phyloP scores from a whole-genome alignment of 2,329 filamentous ascomycete species.

The Claviceps maximensis region DNA sequence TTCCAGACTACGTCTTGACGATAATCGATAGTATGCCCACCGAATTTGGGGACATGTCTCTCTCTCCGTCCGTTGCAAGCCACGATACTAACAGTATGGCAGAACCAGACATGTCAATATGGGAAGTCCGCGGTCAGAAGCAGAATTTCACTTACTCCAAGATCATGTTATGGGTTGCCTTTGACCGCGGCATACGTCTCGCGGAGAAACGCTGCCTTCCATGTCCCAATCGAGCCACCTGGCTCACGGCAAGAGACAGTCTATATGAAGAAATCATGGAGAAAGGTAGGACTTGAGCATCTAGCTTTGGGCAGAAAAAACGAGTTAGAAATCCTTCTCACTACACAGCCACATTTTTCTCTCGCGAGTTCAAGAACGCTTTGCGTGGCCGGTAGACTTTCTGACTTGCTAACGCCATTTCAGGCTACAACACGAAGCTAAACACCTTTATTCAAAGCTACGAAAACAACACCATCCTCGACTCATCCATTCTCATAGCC shows the following conservation, averaged over 20 bases:
- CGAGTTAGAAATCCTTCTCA: background rate
- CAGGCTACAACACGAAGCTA: constrained; percentile 51
- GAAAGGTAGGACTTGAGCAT: constrained; percentile 30
- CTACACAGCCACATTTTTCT: background rate
- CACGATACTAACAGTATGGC: background rate
- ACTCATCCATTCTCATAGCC: constrained; percentile 63
- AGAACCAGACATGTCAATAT: constrained; percentile 70
- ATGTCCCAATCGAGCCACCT: constrained; percentile 54
- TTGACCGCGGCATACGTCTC: constrained; percentile 61
- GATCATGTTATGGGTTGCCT: constrained; percentile 71
- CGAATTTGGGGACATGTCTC: background rate
- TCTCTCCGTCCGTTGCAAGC: background rate
- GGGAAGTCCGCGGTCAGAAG: constrained; percentile 64
- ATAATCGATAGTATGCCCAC: constrained; percentile 41
- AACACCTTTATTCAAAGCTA: constrained; percentile 65
- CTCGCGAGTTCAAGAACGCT: too few species aligned
- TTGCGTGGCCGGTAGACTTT: too few species aligned
- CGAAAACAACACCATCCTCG: constrained; percentile 54
- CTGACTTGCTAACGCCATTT: background rate
- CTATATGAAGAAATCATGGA: constrained; percentile 68
- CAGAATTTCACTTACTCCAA: constrained; percentile 75
- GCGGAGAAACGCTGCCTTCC: constrained; percentile 64
- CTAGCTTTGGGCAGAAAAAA: background rate
- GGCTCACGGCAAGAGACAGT: constrained; percentile 52
- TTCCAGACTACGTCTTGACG: constrained; percentile 51